phyloP scores from a whole-genome alignment of 768 basidiomycete species.

The Pisolithus marmoratus region DNA sequence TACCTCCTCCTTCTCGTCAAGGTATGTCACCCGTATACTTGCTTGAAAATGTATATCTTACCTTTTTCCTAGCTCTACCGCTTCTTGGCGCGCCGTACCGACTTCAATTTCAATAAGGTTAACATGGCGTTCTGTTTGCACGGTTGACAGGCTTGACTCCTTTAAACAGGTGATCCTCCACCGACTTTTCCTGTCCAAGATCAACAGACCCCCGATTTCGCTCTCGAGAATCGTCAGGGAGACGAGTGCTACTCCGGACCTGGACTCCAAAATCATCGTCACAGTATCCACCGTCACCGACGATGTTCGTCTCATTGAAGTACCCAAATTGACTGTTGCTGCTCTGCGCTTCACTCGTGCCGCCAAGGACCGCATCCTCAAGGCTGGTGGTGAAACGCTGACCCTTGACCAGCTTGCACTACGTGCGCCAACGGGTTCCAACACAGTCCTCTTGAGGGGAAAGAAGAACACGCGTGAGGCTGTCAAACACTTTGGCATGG shows the following conservation, averaged over 20 bases:
- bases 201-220: slow-evolving; percentile 95
- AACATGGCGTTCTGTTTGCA: slow-evolving; percentile 4
- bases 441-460: slow-evolving; percentile 91
- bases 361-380: slow-evolving; percentile 91
- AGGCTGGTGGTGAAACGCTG: slow-evolving; percentile 90
- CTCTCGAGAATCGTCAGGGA: slow-evolving; percentile 89
- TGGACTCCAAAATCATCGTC: slow-evolving; percentile 80
- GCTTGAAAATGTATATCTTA: slow-evolving; percentile 7
- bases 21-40: slow-evolving; percentile 40
- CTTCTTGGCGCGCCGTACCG: slow-evolving; percentile 96
- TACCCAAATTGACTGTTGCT: slow-evolving; percentile 90
- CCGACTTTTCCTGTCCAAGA: slow-evolving; percentile 94
- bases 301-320: slow-evolving; percentile 77
- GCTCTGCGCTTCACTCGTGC: slow-evolving; percentile 92
- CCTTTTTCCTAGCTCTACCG: slow-evolving; percentile 78
- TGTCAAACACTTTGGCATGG: slow-evolving; percentile 98
- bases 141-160: slow-evolving; percentile 9
- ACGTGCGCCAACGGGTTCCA: slow-evolving; percentile 89
- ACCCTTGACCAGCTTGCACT: slow-evolving; percentile 97
- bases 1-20: slow-evolving; percentile 98
- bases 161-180: slow-evolving; percentile 76
- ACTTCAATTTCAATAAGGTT: slow-evolving; percentile 94
- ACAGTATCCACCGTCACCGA: slow-evolving; percentile 91
- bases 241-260: slow-evolving; percentile 59
- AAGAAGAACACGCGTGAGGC: slow-evolving; percentile 92